Percentiles rank a stretch among this genome's conserved stretches.
Conservation (phyloP, 2,329 filamentous ascomycete genomes). For the Penicillium olsonii region DNA sequence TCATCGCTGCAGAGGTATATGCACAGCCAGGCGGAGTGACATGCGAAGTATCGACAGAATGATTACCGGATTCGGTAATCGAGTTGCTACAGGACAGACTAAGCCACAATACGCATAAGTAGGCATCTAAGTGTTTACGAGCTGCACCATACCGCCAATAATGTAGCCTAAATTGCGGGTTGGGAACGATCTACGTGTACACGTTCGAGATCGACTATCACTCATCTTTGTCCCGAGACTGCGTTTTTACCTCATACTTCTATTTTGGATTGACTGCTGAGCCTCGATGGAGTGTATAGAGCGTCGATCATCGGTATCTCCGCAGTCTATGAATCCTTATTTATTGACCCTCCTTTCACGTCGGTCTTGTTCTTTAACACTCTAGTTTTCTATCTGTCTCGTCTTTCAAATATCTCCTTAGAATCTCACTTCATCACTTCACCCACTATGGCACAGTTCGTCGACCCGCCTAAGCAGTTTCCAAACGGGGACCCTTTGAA, state of each 20-base stretch:
- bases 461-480: not conserved
- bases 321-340: not conserved
- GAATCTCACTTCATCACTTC: too few relatives aligned
- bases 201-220: too few relatives aligned
- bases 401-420: too few relatives aligned
- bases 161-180: not conserved
- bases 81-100: not conserved
- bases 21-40: not conserved
- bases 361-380: not conserved
- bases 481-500: not conserved
- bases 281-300: too few relatives aligned
- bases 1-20: not conserved
- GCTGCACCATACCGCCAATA: not conserved
- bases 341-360: too few relatives aligned
- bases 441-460: not conserved
- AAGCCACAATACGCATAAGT: not conserved
- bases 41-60: not conserved
- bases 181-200: not conserved
- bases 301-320: too few relatives aligned
- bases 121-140: not conserved
- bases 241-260: not conserved
- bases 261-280: too few relatives aligned
- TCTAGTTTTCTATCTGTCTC: not conserved
- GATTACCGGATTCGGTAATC: not conserved
- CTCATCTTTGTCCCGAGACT: too few relatives aligned